A percentile compares a stretch with the other conserved stretches of the same genome.
phyloP scores from a whole-genome alignment of 2,329 filamentous ascomycete species.

The Colletotrichum sp. region DNA sequence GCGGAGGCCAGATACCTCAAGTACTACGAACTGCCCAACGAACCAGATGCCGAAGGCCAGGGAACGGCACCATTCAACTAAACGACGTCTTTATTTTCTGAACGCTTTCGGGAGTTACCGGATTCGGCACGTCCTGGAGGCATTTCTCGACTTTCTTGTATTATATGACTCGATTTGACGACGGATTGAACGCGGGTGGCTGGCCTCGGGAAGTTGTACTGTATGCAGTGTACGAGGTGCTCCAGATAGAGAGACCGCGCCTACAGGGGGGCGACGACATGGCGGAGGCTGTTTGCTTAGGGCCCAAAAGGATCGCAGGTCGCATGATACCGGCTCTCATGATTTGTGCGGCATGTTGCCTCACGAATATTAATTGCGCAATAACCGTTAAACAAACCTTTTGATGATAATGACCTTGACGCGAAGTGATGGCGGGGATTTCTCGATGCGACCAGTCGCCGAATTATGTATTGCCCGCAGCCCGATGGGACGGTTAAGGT shows the following conservation, averaged over 20 bases:
- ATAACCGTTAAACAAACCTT: neutral
- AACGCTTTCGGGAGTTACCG: neutral
- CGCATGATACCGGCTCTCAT: neutral
- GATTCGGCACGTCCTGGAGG: neutral
- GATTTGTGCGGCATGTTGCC: neutral
- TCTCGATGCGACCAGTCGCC: neutral
- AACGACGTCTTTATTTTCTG: neutral
- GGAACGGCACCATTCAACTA: conserved; percentile 60
- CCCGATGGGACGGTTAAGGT: neutral
- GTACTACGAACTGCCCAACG: conserved; percentile 58
- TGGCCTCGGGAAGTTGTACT: conserved; percentile 7
- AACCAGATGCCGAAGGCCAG: conserved; percentile 50
- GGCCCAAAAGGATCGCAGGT: neutral
- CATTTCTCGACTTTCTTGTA: conserved; percentile 11
- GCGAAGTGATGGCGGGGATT: neutral
- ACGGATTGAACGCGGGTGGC: conserved; percentile 3
- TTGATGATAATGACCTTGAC: neutral
- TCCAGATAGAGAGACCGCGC: conserved; percentile 10
- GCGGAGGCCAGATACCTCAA: conserved; percentile 56
- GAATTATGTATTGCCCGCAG: neutral
- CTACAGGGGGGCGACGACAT: neutral
- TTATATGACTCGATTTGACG: conserved; percentile 14
- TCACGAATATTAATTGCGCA: conserved; percentile 11
- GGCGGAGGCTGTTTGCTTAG: neutral
- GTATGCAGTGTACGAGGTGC: conserved; percentile 14